Evolutionary conservation across 78 protist species (phyloP).

Genomic region (Bigelowiella natans): DNA sequence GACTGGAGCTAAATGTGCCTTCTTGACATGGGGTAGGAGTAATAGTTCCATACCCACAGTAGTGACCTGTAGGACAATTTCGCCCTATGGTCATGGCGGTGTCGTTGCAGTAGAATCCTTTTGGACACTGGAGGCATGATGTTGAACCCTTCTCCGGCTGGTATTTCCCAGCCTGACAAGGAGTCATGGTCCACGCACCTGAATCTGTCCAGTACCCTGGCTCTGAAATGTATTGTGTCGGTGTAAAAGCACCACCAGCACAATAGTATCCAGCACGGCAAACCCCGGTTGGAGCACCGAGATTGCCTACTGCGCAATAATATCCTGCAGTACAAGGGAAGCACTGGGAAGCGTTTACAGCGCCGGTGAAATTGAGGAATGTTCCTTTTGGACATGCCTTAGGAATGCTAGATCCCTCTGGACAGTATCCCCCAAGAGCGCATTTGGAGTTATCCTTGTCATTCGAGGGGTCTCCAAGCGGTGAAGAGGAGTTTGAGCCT

Average conservation of each 20-base stretch:
- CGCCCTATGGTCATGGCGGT: neutral
- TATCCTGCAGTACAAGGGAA: neutral
- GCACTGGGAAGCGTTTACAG: neutral
- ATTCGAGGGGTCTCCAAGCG: neutral
- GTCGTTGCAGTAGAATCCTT: neutral
- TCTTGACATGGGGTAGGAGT: neutral
- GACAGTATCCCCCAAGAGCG: neutral
- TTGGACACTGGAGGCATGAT: neutral
- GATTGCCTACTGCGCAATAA: neutral
- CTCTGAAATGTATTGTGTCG: neutral
- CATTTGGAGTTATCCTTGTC: neutral
- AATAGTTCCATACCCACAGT: neutral
- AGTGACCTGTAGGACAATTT: neutral
- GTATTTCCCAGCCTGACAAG: neutral
- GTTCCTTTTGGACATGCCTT: neutral
- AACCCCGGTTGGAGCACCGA: neutral
- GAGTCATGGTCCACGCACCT: too few species aligned
- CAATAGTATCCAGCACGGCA: neutral
- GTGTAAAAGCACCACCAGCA: neutral
- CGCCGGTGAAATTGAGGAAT: neutral
- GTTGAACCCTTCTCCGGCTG: neutral
- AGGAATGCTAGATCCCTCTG: neutral
- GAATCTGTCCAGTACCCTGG: neutral
- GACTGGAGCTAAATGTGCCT: neutral
- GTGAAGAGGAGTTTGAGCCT: neutral